phyloP scores from a whole-genome alignment of 768 basidiomycete species.

The Neoboletus subvelutipes region DNA sequence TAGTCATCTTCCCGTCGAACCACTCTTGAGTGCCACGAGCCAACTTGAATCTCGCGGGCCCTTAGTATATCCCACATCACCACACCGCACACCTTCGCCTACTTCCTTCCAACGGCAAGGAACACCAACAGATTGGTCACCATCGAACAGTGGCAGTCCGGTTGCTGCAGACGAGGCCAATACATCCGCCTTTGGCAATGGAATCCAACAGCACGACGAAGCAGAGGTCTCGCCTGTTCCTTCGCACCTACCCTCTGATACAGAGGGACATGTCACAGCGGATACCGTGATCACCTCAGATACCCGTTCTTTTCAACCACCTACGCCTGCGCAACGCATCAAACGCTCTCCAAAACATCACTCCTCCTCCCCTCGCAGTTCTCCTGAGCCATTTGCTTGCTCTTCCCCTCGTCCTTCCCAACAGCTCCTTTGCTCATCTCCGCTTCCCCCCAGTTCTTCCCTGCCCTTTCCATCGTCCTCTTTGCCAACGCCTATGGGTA shows the following conservation, averaged over 20 bases:
- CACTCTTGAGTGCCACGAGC: neutral
- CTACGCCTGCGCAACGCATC: conserved; percentile 31
- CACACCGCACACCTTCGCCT: conserved; percentile 9
- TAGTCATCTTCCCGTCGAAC: neutral
- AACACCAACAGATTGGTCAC: conserved; percentile 35
- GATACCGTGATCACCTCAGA: conserved; percentile 7
- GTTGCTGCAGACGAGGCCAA: neutral
- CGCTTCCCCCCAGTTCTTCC: conserved; percentile 15
- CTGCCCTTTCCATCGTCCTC: conserved; percentile 8
- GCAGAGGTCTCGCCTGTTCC: neutral
- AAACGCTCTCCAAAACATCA: conserved; percentile 4
- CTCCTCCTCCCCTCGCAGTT: conserved; percentile 5
- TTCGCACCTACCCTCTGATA: conserved; percentile 4
- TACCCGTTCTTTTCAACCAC: conserved; percentile 21
- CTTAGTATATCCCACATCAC: neutral
- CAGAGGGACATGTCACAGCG: conserved; percentile 12
- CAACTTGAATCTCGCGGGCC: neutral
- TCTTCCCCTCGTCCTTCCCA: conserved; percentile 4
- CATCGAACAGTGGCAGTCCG: conserved; percentile 24
- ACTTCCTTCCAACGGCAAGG: conserved; percentile 14
- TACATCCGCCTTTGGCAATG: neutral
- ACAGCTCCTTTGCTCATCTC: conserved; percentile 9
- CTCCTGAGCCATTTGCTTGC: conserved; percentile 2
- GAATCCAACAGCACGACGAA: conserved; percentile 1
- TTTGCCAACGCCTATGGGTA: conserved; percentile 1